Evolutionary conservation across 805 yeast species (phyloP), one percentile per base, ranked within the genome.

Genomic region (Metschnikowia kofuensis): DNA sequence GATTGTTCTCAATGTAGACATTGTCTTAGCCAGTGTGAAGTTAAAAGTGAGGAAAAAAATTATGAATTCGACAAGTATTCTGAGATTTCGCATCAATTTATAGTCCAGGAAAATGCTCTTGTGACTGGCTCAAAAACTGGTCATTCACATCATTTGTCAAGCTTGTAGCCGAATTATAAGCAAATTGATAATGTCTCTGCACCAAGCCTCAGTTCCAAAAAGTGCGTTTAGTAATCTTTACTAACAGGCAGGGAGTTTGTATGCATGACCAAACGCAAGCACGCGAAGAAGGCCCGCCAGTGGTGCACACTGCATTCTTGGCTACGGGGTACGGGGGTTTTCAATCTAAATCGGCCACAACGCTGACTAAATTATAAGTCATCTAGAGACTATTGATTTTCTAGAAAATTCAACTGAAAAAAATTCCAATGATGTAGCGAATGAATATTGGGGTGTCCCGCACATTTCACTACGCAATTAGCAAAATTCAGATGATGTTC

Each of bases 1-100:
- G 52, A 71, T 63, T 16, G 69, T 56, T 68, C 76, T 69, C 34
- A 57, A 49, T 15, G 55, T 16, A 28, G 58, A 51, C 60, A 56
- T 56, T 40, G 38, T 11, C 26, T 46, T 34, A 6, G 45, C 14
- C 42, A 38, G 38, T 34, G 29, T 9, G 16, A 15, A 15, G 36
- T 37, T 31, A 36, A 44, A 42, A 42, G 42, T 42, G 42, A 29
- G 31, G n/a, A 37, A 32, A 40, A 42, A 42, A 45, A 45, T 11
- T 2, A 43, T 15, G 34, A 40, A 35, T 16, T 11, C 4, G 11
- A 41, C 16, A 5, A 10, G 16, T 27, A 26, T 7, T 14, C 42
- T 13, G 35, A 36, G 31, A 27, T 36, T 15, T 16, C 32, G 49
- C 49, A 46, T 37, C 31, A 3, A 46, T 31, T 46, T 46, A 46